Conservation (phyloP, 2,329 filamentous ascomycete genomes). For the Aspergillus phoenicis region DNA sequence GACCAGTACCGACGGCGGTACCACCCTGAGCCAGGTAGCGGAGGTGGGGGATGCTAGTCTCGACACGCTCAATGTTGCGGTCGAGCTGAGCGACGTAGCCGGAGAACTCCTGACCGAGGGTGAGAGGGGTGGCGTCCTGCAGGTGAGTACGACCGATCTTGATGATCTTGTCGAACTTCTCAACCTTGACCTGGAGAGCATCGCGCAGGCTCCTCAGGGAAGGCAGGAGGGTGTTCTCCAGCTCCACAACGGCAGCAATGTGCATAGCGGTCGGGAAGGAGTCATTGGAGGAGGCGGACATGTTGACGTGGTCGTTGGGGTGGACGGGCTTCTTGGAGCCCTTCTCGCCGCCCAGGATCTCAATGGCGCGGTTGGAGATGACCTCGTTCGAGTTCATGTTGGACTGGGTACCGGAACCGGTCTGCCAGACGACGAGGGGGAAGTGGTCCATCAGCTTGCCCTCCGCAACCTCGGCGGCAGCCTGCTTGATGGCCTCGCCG, state of each 20-base stretch:
- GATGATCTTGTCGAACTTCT: conserved; percentile 91
- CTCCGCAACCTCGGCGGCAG: conserved; percentile 87
- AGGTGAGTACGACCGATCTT: conserved; percentile 98
- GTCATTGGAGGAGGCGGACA: conserved; percentile 97
- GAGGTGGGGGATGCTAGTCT: conserved; percentile 80
- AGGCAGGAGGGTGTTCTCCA: conserved; percentile 83
- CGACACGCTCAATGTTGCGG: conserved; percentile 82
- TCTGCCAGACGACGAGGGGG: conserved; percentile 98
- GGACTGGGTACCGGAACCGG: conserved; percentile 95
- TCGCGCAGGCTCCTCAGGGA: conserved; percentile 78
- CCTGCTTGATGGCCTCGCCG: conserved; percentile 90
- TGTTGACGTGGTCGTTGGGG: conserved; percentile 99
- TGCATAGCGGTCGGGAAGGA: conserved; percentile 99
- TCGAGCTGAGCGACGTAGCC: conserved; percentile 96
- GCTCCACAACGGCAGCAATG: conserved; percentile 92
- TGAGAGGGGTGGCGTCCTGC: conserved; percentile 94
- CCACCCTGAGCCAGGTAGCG: conserved; percentile 90
- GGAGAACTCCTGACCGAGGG: conserved; percentile 95
- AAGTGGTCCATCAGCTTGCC: conserved; percentile 96
- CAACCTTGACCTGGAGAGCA: conserved; percentile 83
- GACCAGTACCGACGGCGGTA: conserved; percentile 93
- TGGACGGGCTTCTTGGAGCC: conserved; percentile 98
- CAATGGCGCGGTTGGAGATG: conserved; percentile 98
- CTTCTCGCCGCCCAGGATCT: conserved; percentile 92
- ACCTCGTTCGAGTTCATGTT: conserved; percentile 99